Base-by-base conservation (phyloP, 306 rosid genomes). In the Fragaria iinumae region DNA sequence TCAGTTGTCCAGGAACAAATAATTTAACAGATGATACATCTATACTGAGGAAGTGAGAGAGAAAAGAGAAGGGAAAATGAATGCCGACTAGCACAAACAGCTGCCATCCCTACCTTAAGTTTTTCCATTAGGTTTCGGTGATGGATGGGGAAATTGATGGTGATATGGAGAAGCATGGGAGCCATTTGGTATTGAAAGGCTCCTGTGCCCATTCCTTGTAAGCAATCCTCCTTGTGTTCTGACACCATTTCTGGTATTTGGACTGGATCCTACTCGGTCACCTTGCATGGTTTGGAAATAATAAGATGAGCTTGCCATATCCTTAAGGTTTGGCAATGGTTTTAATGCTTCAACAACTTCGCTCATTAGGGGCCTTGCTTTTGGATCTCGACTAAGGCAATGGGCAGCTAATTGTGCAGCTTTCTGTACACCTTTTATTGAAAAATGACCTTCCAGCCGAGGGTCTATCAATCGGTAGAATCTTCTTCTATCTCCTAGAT, bases 301-400 rank as follows among this genome's bases (percentile, higher is more conserved):
- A 71, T 94, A 94, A 3, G 97, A 94, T 50, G 97, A 91, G 86
- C 97, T 91, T 48, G 97, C 98, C 97, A 94, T 91, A 87, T 94
- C 98, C 86, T 91, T 94, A 10, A 94, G 97, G 86, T 85, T 89
- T 71, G 92, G 97, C 72, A 91, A 86, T 23, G 98, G 98, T 85
- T 89, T 94, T 56, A 94, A 83, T 77, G 87, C 96, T 83, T 94
- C 98, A 1, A 94, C 93, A 53, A 94, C 97, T 85, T 94, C 98
- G 60, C 93, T 90, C 98, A 94, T 94, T 5, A 89, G 77, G 45
- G 98, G 98, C 69, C 98, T 89, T 71, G 89, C 85, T 83, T 94
- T 94, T 29, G 96, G 97, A 88, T 94, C 98, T 71, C 97, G 86
- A 79, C 89, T 83, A 18, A 94, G 97, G 89, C 98, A 94, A 75